These are phyloP conservation scores for Fennellomyces sp. DNA, from an alignment of 371 early-diverging fungal species.

Conservation along the genomic window DNA sequence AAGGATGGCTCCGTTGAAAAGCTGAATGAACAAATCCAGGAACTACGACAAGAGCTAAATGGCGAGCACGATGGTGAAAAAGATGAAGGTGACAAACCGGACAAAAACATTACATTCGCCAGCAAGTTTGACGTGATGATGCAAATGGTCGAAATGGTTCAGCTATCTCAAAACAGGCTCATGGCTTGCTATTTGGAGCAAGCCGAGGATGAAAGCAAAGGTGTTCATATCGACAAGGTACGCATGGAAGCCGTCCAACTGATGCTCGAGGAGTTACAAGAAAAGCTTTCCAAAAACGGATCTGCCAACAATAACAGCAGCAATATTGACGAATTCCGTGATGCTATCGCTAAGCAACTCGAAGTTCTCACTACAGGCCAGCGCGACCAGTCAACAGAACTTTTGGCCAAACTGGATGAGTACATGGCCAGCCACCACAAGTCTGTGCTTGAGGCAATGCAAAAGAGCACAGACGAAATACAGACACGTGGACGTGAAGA, in stretches of 20 bases:
- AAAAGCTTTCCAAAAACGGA: no score
- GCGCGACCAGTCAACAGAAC: background rate
- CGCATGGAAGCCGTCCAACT: slow-evolving; percentile 12
- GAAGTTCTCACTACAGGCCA: background rate
- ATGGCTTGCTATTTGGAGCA: slow-evolving; percentile 16
- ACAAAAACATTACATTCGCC: slow-evolving; percentile 8
- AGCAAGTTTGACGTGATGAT: slow-evolving; percentile 43
- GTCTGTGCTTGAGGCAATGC: background rate
- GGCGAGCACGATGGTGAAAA: slow-evolving; percentile 13
- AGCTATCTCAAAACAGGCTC: slow-evolving; percentile 30
- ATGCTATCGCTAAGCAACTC: background rate
- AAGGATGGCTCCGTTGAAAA: slow-evolving; percentile 18
- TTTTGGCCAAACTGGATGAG: background rate
- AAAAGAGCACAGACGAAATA: slow-evolving; percentile 4
- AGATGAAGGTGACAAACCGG: background rate
- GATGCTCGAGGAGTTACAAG: slow-evolving; percentile 19
- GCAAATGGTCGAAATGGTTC: slow-evolving; percentile 42
- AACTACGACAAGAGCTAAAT: slow-evolving; percentile 27
- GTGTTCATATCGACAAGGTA: slow-evolving; percentile 13
- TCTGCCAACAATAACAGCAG: background rate
- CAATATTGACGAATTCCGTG: background rate
- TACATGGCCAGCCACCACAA: background rate
- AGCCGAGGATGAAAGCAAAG: slow-evolving; percentile 13
- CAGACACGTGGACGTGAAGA: slow-evolving; percentile 31
- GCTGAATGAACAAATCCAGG: slow-evolving; percentile 13